A percentile compares a stretch with the other conserved stretches of the same genome.
Evolutionary conservation across 208 protist genomes (phyloP).

Genomic region (Leptomonas seymouri): DNA sequence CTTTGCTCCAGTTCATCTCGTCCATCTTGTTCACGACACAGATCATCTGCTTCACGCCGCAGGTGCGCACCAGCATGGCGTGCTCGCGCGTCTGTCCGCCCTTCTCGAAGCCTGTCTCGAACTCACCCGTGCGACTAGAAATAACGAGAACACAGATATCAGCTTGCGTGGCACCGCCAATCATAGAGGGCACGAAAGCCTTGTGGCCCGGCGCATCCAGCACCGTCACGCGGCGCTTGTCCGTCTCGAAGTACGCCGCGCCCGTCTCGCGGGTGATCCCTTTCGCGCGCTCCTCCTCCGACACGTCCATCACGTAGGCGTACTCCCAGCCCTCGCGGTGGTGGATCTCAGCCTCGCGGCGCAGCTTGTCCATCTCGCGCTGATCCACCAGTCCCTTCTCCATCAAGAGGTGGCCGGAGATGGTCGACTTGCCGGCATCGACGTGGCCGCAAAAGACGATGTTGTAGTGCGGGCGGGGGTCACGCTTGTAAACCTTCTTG

Average conservation of each 20-base stretch:
- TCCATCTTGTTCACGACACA: constrained; percentile 99
- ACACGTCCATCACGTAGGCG: constrained; percentile 98
- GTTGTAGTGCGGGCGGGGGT: constrained; percentile 96
- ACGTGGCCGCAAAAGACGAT: constrained; percentile 99
- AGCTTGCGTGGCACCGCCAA: constrained; percentile 97
- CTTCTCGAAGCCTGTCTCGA: constrained; percentile 99
- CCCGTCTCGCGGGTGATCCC: constrained; percentile 99
- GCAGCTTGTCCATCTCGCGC: constrained; percentile 99
- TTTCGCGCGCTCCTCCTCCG: constrained; percentile 98
- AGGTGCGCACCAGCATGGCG: constrained; percentile 98
- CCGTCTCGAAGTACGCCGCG: constrained; percentile 96
- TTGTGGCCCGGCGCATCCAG: constrained; percentile 99
- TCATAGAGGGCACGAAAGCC: constrained; percentile 99
- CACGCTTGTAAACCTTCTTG: constrained; percentile 74
- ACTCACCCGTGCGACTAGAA: constrained; percentile 98
- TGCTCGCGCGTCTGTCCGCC: constrained; percentile 99
- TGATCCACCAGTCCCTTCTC: constrained; percentile 97
- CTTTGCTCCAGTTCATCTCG: constrained; percentile 96
- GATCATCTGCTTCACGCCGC: constrained; percentile 97
- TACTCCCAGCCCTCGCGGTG: constrained; percentile 98
- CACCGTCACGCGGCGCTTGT: constrained; percentile 97
- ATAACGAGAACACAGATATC: constrained; percentile 99
- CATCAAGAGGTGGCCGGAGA: constrained; percentile 97
- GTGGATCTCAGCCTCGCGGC: constrained; percentile 97
- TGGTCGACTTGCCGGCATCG: constrained; percentile 99